A percentile compares a stretch with the other conserved stretches of the same genome.
Evolutionary conservation across 495 filamentous ascomycete species (phyloP).

Genomic region (Cercophora sp.): DNA sequence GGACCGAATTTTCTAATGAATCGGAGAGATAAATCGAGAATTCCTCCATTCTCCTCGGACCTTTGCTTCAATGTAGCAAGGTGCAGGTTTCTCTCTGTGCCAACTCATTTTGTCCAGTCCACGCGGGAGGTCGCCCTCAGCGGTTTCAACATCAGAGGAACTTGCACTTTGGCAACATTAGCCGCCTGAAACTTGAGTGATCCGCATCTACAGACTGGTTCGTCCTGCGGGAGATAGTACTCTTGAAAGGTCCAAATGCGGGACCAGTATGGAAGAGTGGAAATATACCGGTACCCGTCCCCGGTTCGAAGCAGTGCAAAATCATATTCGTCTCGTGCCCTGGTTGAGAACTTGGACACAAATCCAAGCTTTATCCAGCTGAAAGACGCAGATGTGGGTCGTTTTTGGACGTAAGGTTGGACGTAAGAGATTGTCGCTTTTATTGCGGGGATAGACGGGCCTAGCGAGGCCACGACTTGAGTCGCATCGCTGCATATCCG

Average conservation of each 20-base stretch:
- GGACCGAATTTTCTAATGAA: no score
- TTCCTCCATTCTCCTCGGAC: not conserved
- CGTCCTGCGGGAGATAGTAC: not conserved
- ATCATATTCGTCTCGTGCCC: not conserved
- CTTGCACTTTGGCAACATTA: not conserved
- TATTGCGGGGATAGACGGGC: not conserved
- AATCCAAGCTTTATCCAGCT: not conserved
- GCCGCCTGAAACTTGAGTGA: not conserved
- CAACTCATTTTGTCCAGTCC: not conserved
- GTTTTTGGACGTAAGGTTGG: not conserved
- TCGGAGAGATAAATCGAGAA: not conserved
- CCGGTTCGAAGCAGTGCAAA: not conserved
- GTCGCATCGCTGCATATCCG: not conserved
- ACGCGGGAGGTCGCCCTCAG: not conserved
- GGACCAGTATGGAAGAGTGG: not conserved
- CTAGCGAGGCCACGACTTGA: not conserved
- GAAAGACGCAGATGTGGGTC: not conserved
- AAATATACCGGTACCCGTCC: not conserved
- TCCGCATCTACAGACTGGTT: not conserved
- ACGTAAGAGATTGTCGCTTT: not conserved
- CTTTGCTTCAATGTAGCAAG: not conserved
- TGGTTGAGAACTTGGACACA: not conserved
- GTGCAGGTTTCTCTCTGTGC: not conserved
- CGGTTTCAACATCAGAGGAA: not conserved
- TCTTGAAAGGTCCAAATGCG: not conserved